Evolutionary conservation across 2,329 filamentous ascomycete species (phyloP).

Genomic region (Helminthosporium solani): DNA sequence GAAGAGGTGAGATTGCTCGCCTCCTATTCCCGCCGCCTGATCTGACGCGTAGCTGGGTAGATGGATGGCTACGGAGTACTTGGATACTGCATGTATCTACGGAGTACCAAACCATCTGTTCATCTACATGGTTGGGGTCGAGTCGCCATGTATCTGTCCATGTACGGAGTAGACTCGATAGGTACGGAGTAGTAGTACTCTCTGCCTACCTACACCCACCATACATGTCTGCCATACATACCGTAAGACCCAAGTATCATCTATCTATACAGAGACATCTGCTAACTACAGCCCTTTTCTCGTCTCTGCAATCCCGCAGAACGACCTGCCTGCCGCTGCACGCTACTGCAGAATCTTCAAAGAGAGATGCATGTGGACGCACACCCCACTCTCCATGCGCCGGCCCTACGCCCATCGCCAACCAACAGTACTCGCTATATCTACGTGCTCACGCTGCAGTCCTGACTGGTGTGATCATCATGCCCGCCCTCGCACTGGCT

Average conservation of each 20-base stretch:
- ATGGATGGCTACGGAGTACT: too few relatives aligned
- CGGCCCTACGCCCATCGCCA: slow-evolving; percentile 16
- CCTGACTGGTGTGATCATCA: too few relatives aligned
- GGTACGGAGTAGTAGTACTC: too few relatives aligned
- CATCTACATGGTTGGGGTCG: too few relatives aligned
- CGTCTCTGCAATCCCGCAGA: slow-evolving; percentile 4
- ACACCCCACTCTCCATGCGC: slow-evolving; percentile 23
- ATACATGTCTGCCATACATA: too few relatives aligned
- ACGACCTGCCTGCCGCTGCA: slow-evolving; percentile 15
- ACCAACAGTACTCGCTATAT: slow-evolving; percentile 11
- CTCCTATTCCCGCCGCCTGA: slow-evolving; percentile 19
- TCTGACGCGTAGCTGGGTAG: too few relatives aligned
- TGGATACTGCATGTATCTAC: too few relatives aligned
- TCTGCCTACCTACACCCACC: too few relatives aligned
- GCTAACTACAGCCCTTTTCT: slow-evolving; percentile 3
- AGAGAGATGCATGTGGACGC: slow-evolving; percentile 22
- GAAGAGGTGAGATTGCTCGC: slow-evolving; percentile 5
- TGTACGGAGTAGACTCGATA: too few relatives aligned
- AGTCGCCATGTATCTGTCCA: too few relatives aligned
- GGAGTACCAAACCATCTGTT: too few relatives aligned
- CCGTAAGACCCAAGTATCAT: not conserved
- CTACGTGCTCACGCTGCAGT: slow-evolving; percentile 2
- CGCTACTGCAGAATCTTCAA: slow-evolving; percentile 20
- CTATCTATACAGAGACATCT: not conserved
- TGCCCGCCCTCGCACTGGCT: too few relatives aligned